Percentiles rank a stretch among this genome's conserved stretches.
phyloP scores from a whole-genome alignment of 108 stramenopile genomes.

The Aureococcus anophagefferens region DNA sequence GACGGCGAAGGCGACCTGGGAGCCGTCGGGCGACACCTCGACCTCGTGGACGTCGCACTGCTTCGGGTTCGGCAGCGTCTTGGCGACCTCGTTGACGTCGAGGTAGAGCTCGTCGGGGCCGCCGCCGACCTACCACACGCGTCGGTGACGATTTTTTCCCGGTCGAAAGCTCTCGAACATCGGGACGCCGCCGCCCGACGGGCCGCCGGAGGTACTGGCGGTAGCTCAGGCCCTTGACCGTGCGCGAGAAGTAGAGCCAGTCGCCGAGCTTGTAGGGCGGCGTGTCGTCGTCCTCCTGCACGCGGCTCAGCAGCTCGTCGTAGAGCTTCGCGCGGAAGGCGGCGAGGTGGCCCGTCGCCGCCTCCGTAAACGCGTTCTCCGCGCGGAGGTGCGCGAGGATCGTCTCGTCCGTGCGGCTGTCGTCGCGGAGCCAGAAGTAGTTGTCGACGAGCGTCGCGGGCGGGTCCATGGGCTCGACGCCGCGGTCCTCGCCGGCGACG shows the following conservation, averaged over 20 bases:
- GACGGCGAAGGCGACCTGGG: conserved; percentile 73
- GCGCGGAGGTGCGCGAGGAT: conserved; percentile 61
- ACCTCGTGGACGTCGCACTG: conserved; percentile 69
- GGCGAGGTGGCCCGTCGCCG: conserved; percentile 52
- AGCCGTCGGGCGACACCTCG: conserved; percentile 51
- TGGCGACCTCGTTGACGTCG: conserved; percentile 76
- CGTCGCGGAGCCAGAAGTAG: conserved; percentile 85
- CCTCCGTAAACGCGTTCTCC: conserved; percentile 71
- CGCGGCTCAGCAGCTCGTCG: conserved; percentile 51
- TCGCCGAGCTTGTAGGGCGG: conserved; percentile 62
- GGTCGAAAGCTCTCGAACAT: too few relatives aligned
- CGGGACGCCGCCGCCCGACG: too few relatives aligned
- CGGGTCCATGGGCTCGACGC: conserved; percentile 50
- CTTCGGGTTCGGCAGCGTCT: conserved; percentile 8
- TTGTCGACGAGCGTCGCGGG: conserved; percentile 59
- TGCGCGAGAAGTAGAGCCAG: conserved; percentile 75
- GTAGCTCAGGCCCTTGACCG: conserved; percentile 76
- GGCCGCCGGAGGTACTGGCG: conserved; percentile 56
- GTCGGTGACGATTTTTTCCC: too few relatives aligned
- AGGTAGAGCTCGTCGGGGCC: conserved; percentile 54
- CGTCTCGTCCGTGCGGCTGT: conserved; percentile 58
- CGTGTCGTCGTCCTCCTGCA: conserved; percentile 67
- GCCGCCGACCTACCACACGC: too few relatives aligned
- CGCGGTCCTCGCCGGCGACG: background rate
- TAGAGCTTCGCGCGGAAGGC: conserved; percentile 54